Evolutionary conservation across 1,139 yeast genomes (phyloP).

Genomic region (Candida freyschussii): DNA sequence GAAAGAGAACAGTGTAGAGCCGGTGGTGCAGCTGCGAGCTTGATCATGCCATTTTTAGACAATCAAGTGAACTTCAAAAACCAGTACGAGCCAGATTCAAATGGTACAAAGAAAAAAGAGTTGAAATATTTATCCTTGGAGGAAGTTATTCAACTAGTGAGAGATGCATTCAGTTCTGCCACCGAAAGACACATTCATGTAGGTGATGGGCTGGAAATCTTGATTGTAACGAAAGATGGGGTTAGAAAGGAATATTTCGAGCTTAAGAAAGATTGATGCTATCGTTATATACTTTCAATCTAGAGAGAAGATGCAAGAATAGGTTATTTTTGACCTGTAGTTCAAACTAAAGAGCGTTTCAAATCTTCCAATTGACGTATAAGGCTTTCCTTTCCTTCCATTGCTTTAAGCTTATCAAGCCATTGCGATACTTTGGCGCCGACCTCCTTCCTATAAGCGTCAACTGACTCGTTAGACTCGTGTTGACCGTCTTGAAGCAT

Average conservation of each 20-base stretch:
- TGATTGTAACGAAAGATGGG: constrained; percentile 91
- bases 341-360: constrained; percentile 5
- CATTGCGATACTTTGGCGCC: constrained; percentile 8
- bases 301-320: not conserved
- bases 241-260: constrained; percentile 79
- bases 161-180: constrained; percentile 92
- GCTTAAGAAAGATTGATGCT: constrained; percentile 70
- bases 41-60: constrained; percentile 95
- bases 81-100: constrained; percentile 75
- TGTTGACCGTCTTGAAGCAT: constrained; percentile 2
- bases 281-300: constrained; percentile 2
- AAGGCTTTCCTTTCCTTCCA: constrained; percentile 8
- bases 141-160: constrained; percentile 80
- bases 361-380: constrained; percentile 18
- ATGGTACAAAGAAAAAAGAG: constrained; percentile 59
- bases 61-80: constrained; percentile 95
- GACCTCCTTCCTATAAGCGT: constrained; percentile 4
- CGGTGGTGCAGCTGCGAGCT: constrained; percentile 94
- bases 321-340: not conserved
- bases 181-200: constrained; percentile 98
- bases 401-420: constrained; percentile 10
- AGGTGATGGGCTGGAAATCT: constrained; percentile 91
- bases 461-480: constrained; percentile 1
- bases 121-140: constrained; percentile 66
- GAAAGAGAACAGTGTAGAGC: constrained; percentile 98